Evolutionary conservation across 306 rosid genomes (phyloP).

Genomic region (Amphicarpaea edgeworthii): DNA sequence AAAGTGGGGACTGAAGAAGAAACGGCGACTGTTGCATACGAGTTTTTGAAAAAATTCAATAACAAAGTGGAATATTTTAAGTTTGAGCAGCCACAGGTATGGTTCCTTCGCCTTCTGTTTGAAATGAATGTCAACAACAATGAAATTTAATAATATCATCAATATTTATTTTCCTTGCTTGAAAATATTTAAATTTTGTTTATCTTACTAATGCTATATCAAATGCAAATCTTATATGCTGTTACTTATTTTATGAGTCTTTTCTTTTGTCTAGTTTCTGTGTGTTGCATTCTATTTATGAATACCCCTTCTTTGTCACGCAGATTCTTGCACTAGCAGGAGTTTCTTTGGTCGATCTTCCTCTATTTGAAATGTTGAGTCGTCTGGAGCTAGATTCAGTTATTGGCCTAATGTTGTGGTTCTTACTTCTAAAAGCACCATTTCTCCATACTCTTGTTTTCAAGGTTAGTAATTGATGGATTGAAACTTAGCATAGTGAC

Average conservation of each 20-base stretch:
- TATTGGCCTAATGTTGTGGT: background rate
- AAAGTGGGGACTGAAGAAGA: background rate
- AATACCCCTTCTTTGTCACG: background rate
- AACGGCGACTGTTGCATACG: background rate
- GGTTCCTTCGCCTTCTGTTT: background rate
- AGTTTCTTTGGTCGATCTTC: background rate
- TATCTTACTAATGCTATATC: background rate
- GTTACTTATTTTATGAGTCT: background rate
- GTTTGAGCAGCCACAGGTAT: background rate
- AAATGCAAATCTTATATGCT: too few species aligned
- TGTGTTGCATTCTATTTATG: background rate
- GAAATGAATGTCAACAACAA: background rate
- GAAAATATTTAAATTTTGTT: background rate
- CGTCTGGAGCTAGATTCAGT: background rate
- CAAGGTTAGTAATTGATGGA: conserved; percentile 16
- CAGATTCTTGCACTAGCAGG: background rate
- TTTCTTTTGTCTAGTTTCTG: too few species aligned
- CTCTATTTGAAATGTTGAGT: background rate
- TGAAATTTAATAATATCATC: background rate
- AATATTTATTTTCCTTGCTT: background rate
- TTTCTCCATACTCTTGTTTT: conserved; percentile 9
- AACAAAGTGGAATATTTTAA: background rate
- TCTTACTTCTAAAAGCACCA: conserved; percentile 30
- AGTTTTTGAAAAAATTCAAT: background rate
- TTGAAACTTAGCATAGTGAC: background rate